Percentiles rank a stretch among this genome's conserved stretches.
Evolutionary conservation across 768 basidiomycete genomes (phyloP).

Genomic region (Mycena crocata): DNA sequence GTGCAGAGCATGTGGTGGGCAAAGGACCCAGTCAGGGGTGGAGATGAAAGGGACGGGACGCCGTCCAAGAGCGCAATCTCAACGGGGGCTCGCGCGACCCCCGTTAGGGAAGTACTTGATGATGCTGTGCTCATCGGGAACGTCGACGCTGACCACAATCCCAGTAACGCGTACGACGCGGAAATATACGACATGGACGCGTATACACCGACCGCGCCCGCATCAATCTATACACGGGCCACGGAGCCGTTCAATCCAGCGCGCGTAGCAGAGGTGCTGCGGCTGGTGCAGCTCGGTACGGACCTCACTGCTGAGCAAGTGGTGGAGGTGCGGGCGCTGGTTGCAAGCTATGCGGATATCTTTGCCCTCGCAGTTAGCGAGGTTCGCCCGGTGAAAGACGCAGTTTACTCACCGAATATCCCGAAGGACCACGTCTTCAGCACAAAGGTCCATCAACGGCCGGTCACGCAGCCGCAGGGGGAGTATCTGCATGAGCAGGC

Average conservation of each 20-base stretch:
- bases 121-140: conserved; percentile 25
- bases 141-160: not conserved
- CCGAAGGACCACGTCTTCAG: conserved; percentile 40
- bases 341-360: conserved; percentile 48
- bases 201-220: not conserved
- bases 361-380: conserved; percentile 53
- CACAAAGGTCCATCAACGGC: conserved; percentile 44
- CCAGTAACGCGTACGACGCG: not conserved
- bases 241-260: not conserved
- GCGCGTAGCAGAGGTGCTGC: not conserved
- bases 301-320: conserved; percentile 43
- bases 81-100: not conserved
- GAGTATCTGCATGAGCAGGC: conserved; percentile 45
- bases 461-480: conserved; percentile 44
- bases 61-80: not conserved
- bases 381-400: conserved; percentile 44
- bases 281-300: conserved; percentile 7
- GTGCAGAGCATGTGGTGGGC: not conserved
- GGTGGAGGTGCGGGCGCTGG: conserved; percentile 34
- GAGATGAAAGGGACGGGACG: not conserved
- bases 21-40: not conserved
- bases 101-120: not conserved
- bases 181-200: not conserved
- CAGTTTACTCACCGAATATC: conserved; percentile 47
- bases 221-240: not conserved